phyloP scores from a whole-genome alignment of 2,329 filamentous ascomycete species.

The Blastomyces gilchristii region DNA sequence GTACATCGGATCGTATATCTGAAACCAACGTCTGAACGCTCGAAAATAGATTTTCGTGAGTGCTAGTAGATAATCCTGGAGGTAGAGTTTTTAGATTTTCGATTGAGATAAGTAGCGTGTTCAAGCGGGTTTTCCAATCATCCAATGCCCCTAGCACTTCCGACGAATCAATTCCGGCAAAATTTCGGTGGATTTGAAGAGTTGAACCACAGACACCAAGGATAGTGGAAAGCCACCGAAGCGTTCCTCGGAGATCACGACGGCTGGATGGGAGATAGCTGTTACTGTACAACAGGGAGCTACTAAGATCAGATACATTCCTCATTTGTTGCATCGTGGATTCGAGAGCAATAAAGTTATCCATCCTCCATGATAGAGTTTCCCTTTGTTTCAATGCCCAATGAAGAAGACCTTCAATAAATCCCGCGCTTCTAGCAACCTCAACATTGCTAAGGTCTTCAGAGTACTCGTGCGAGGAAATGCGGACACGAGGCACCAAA shows the following conservation, averaged over 20 bases:
- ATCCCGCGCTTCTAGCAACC: conserved; percentile 65
- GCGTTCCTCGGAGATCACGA: conserved; percentile 21
- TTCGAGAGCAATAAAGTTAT: conserved; percentile 24
- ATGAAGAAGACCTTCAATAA: conserved; percentile 74
- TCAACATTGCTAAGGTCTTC: conserved; percentile 77
- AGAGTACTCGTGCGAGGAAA: conserved; percentile 61
- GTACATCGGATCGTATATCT: conserved; percentile 34
- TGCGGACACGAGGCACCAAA: conserved; percentile 57
- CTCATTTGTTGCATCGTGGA: conserved; percentile 25
- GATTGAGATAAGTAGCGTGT: conserved; percentile 35
- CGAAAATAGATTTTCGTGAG: conserved; percentile 23
- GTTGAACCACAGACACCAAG: conserved; percentile 53
- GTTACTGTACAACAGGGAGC: conserved; percentile 20
- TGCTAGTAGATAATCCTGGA: conserved; percentile 34
- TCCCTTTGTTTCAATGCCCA: conserved; percentile 32
- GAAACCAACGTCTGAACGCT: conserved; percentile 22
- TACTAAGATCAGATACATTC: conserved; percentile 24
- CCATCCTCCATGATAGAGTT: conserved; percentile 25
- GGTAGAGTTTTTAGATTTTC: conserved; percentile 43
- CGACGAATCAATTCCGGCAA: conserved; percentile 46
- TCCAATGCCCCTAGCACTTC: conserved; percentile 38
- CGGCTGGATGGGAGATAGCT: conserved; percentile 11
- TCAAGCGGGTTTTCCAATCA: conserved; percentile 43
- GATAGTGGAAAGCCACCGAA: conserved; percentile 59
- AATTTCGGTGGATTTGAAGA: conserved; percentile 55